A percentile compares a stretch with the other conserved stretches of the same genome.
phyloP scores from a whole-genome alignment of 176 grass and related monocot species.

The Oryza punctata region DNA sequence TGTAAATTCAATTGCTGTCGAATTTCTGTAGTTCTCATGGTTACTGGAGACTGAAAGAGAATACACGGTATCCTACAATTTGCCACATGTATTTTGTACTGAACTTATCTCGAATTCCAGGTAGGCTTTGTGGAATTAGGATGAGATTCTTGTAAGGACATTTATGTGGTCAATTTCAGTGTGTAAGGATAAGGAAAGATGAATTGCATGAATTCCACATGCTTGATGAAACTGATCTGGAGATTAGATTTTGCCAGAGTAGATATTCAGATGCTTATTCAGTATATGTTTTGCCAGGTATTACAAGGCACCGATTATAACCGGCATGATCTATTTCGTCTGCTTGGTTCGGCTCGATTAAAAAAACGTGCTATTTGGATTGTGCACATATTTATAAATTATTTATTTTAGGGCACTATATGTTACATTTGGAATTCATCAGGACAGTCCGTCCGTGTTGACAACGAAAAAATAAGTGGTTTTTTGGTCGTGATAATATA shows the following conservation, averaged over 20 bases:
- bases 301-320: no score
- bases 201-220: slow-evolving; percentile 18
- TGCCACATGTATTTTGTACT: not conserved
- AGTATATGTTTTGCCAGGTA: no score
- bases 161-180: slow-evolving; percentile 3
- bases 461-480: no score
- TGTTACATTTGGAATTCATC: no score
- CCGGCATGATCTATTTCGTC: no score
- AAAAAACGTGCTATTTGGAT: no score
- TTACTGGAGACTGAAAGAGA: not conserved
- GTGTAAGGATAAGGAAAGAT: slow-evolving; percentile 9
- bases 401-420: no score
- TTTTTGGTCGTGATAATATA: no score
- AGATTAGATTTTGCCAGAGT: not conserved
- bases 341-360: no score
- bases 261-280: no score
- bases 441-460: no score
- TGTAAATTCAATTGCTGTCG: not conserved
- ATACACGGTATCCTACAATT: not conserved
- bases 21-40: not conserved
- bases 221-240: slow-evolving; percentile 13
- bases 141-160: not conserved
- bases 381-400: no score
- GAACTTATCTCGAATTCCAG: not conserved
- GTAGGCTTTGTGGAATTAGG: slow-evolving; percentile 1